A percentile compares a stretch with the other conserved stretches of the same genome.
These are phyloP conservation scores for Colletotrichum destructivum DNA, from an alignment of 2,329 filamentous ascomycete species.

Conservation along the genomic window DNA sequence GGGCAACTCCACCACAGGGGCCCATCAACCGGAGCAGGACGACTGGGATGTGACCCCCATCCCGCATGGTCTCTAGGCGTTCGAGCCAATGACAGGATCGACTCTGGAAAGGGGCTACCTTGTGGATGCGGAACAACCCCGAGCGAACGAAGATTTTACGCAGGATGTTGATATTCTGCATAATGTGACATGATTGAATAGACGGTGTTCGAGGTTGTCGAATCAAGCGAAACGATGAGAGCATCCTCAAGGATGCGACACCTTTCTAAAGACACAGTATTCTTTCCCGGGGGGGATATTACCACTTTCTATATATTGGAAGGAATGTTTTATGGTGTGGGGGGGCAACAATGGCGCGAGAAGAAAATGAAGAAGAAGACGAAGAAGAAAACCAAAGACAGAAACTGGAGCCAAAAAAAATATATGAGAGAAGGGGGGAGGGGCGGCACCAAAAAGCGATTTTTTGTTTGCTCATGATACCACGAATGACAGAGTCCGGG, in stretches of 20 bases:
- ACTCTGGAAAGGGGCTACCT: neutral
- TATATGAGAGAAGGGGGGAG: neutral
- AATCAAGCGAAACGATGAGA: neutral
- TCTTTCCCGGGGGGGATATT: neutral
- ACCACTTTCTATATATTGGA: constrained; percentile 12
- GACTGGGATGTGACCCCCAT: neutral
- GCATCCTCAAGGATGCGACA: neutral
- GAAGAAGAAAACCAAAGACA: constrained; percentile 1
- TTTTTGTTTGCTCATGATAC: constrained; percentile 41
- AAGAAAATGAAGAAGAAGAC: neutral
- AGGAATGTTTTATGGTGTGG: constrained; percentile 1
- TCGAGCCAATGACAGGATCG: neutral
- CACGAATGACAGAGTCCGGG: constrained; percentile 24
- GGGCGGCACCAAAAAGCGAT: constrained; percentile 39
- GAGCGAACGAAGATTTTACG: neutral
- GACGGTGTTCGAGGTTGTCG: neutral
- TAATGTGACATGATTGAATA: neutral
- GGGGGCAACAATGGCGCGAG: neutral
- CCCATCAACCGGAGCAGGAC: neutral
- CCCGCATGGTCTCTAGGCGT: neutral
- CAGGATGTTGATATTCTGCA: constrained; percentile 3
- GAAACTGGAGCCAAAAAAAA: neutral
- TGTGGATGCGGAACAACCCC: neutral
- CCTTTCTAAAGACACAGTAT: neutral
- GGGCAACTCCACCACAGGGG: neutral